Evolutionary conservation across 192 early-diverging fungal species (phyloP), one percentile per base, ranked within the genome.

Genomic region (Linnemannia hyalina): DNA sequence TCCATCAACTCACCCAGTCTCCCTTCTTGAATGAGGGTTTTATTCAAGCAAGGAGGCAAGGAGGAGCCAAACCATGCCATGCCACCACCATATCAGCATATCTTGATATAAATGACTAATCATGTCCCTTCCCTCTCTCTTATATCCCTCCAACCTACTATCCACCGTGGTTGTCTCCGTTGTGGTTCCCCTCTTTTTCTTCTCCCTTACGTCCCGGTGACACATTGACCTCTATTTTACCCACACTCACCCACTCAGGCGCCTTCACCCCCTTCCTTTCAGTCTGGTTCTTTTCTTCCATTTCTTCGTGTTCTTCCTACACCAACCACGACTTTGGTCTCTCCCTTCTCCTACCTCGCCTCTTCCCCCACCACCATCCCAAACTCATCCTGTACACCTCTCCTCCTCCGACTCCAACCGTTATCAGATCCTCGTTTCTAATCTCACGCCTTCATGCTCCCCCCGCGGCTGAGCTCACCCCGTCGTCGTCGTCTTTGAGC

Each of bases 401-500:
- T 35, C 38, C 74, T 35, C 38, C 60, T 65, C 60, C 60, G 60
- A 65, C 60, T 29, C 29, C 10, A 26, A 10, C 60, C 60, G 60
- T 65, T 65, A 65, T 65, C 60, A 65, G 60, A 65, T 65, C 60
- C 60, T 65, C 29, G 29, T 11, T 65, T 8, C 36, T 36, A 35
- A 7, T 32, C 65, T 63, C 68, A 36, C 44, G 77, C 40, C 32
- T 69, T 65, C 40, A 68, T 69, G 68, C 68, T 29, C 74, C 60
- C 2, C 18, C 49, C 63, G 26, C 74, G 36, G 32, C 36, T 46
- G 42, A 54, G 29, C 36, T 70, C 68, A 46, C 47, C 60, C 76
- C 26, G 42, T 38, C 46, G 73, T 38, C 54, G 57, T 52, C 46
- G 52, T 46, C 49, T 68, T 41, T 42, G 74, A 81, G 63, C 80